Conservation (phyloP, 306 rosid genomes). For the Cicer arietinum region DNA sequence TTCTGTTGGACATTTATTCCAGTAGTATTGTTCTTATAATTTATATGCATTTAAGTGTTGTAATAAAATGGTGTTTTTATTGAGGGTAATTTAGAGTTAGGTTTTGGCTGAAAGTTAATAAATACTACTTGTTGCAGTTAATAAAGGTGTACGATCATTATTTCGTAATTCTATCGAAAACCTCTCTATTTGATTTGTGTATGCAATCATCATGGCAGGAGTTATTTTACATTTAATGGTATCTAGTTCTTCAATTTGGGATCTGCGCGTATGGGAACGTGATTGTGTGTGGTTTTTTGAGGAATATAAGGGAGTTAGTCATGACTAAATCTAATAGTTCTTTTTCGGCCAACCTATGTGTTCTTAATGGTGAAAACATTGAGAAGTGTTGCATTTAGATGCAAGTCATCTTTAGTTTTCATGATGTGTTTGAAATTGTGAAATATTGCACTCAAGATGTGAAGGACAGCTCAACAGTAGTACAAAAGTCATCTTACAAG, state of each 20-base stretch:
- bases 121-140: too few relatives aligned
- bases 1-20: slow-evolving; percentile 44
- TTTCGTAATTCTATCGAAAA: neutral
- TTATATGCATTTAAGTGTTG: neutral
- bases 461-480: too few relatives aligned
- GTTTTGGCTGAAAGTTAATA: neutral
- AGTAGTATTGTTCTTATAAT: slow-evolving; percentile 14
- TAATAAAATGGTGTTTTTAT: neutral
- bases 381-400: neutral
- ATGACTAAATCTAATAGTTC: neutral
- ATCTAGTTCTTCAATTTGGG: neutral
- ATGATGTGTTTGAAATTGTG: neutral
- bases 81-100: neutral
- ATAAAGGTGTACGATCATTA: too few relatives aligned
- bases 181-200: neutral
- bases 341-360: neutral
- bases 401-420: neutral
- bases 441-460: too few relatives aligned
- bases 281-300: neutral
- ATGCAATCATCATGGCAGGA: neutral
- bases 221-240: neutral
- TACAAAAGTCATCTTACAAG: too few relatives aligned
- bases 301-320: neutral
- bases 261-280: neutral
- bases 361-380: neutral